A percentile compares a stretch with the other conserved stretches of the same genome.
Conservation (phyloP, 805 yeast species). For the Yamadazyma nakazawae region DNA sequence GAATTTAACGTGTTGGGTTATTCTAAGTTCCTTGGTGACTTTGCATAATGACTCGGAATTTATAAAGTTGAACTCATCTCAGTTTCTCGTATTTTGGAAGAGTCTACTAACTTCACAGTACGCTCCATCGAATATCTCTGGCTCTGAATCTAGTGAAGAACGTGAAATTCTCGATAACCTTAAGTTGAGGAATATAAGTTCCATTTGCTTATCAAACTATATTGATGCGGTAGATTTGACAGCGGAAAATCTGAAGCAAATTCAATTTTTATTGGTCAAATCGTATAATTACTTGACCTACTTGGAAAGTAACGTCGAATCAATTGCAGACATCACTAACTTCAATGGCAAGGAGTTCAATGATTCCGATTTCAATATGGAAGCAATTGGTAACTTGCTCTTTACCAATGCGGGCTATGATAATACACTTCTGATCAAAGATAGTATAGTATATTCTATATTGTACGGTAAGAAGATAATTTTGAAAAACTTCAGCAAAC, state of each 20-base stretch:
- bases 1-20: slow-evolving; percentile 39
- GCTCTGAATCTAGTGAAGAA: slow-evolving; percentile 18
- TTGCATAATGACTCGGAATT: slow-evolving; percentile 40
- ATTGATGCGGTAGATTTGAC: slow-evolving; percentile 34
- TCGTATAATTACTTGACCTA: slow-evolving; percentile 39
- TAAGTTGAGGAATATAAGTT: slow-evolving; percentile 35
- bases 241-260: slow-evolving; percentile 39
- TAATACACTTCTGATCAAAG: slow-evolving; percentile 20
- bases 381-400: slow-evolving; percentile 26
- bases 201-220: slow-evolving; percentile 38
- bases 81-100: slow-evolving; percentile 44
- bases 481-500: slow-evolving; percentile 31
- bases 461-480: slow-evolving; percentile 37
- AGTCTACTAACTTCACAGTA: slow-evolving; percentile 42
- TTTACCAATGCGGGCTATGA: slow-evolving; percentile 24
- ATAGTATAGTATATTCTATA: slow-evolving; percentile 29
- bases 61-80: slow-evolving; percentile 42
- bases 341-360: slow-evolving; percentile 27
- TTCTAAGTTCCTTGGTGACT: slow-evolving; percentile 38
- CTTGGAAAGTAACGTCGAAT: slow-evolving; percentile 35
- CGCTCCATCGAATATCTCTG: slow-evolving; percentile 21
- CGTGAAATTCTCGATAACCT: slow-evolving; percentile 33
- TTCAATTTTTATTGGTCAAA: slow-evolving; percentile 39
- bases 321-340: slow-evolving; percentile 30
- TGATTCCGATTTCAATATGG: slow-evolving; percentile 28